Percentiles rank a stretch among this genome's conserved stretches.
Evolutionary conservation across 768 basidiomycete genomes (phyloP).

Genomic region (Trametes cingulata): DNA sequence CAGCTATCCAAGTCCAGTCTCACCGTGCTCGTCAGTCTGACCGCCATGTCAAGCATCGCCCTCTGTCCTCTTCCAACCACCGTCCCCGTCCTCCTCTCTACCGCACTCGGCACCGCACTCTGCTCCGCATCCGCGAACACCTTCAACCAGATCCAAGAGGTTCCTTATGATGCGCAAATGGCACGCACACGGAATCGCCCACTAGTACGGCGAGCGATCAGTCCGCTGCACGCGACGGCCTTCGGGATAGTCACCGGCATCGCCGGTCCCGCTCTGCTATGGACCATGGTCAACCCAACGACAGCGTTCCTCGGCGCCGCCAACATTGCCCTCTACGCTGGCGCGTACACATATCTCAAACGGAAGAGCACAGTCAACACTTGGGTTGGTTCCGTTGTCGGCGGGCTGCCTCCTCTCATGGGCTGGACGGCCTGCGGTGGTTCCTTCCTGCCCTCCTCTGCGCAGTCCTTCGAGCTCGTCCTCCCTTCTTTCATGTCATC

Average conservation of each 20-base stretch:
- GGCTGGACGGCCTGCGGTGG: conserved; percentile 98
- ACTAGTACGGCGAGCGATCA: conserved; percentile 81
- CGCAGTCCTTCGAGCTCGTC: conserved; percentile 50
- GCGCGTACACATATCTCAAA: conserved; percentile 91
- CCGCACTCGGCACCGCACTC: conserved; percentile 86
- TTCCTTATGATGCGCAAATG: conserved; percentile 98
- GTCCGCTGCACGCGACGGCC: conserved; percentile 77
- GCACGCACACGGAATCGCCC: conserved; percentile 85
- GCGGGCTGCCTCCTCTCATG: conserved; percentile 92
- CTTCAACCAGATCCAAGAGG: conserved; percentile 92
- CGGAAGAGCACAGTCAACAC: conserved; percentile 82
- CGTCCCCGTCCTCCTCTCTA: conserved; percentile 80
- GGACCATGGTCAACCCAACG: conserved; percentile 80
- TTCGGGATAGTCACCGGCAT: conserved; percentile 81
- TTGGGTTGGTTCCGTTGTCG: conserved; percentile 93
- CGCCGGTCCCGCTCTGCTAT: conserved; percentile 76
- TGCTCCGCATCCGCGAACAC: conserved; percentile 94
- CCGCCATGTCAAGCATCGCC: conserved; percentile 90
- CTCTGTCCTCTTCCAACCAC: conserved; percentile 86
- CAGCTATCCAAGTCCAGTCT: conserved; percentile 87
- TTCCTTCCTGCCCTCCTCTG: conserved; percentile 60
- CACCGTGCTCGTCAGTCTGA: conserved; percentile 81
- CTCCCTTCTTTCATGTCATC: conserved; percentile 60
- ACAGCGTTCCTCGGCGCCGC: conserved; percentile 81
- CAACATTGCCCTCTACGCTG: conserved; percentile 90